Evolutionary conservation across 2,329 filamentous ascomycete species (phyloP).

Genomic region (Mycocentrospora acerina): DNA sequence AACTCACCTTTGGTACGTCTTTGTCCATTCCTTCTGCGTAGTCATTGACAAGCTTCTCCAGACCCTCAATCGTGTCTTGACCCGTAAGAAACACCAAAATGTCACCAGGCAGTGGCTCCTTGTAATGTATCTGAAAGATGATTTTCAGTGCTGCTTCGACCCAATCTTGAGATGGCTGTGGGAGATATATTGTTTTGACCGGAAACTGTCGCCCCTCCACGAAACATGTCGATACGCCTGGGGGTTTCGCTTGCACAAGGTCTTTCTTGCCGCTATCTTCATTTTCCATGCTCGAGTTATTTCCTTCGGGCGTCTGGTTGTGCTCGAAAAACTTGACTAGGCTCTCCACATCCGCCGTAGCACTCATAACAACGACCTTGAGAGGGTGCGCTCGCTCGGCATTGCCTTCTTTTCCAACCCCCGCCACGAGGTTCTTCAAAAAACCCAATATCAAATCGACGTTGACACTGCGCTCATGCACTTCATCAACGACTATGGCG

Average conservation of each 20-base stretch:
- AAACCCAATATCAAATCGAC: slow-evolving; percentile 91
- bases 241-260: background rate
- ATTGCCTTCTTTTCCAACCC: slow-evolving; percentile 65
- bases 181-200: slow-evolving; percentile 75
- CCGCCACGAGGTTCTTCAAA: slow-evolving; percentile 71
- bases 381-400: slow-evolving; percentile 62
- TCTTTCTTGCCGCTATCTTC: slow-evolving; percentile 2
- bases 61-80: slow-evolving; percentile 85
- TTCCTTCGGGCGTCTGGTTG: slow-evolving; percentile 5
- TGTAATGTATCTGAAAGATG: slow-evolving; percentile 82
- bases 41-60: slow-evolving; percentile 79
- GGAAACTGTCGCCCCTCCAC: slow-evolving; percentile 88
- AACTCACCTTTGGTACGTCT: slow-evolving; percentile 66
- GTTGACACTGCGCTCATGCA: slow-evolving; percentile 93
- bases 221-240: slow-evolving; percentile 54
- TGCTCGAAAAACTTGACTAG: slow-evolving; percentile 73
- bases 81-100: slow-evolving; percentile 90
- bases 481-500: slow-evolving; percentile 89
- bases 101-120: slow-evolving; percentile 90
- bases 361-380: slow-evolving; percentile 95
- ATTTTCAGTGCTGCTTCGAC: slow-evolving; percentile 78
- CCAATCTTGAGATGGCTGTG: slow-evolving; percentile 74
- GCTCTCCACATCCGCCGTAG: slow-evolving; percentile 83
- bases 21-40: slow-evolving; percentile 71
- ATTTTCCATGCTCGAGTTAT: slow-evolving; percentile 14